A percentile compares a stretch with the other conserved stretches of the same genome.
phyloP scores from a whole-genome alignment of 768 basidiomycete genomes.

The Xerocomellus dryophilus region DNA sequence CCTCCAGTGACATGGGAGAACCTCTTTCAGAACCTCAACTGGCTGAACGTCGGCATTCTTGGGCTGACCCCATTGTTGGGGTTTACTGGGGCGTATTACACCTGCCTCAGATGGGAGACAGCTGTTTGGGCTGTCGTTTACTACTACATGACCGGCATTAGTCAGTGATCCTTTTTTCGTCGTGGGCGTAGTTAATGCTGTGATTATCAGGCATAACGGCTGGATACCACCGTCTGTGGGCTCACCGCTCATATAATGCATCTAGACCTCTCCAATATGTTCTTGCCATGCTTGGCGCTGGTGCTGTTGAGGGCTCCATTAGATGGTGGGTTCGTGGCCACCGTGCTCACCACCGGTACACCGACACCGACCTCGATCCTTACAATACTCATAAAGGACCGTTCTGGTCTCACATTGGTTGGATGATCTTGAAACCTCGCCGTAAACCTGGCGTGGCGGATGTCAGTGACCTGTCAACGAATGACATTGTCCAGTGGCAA shows the following conservation, averaged over 20 bases:
- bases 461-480: constrained; percentile 75
- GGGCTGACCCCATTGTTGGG: constrained; percentile 72
- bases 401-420: constrained; percentile 78
- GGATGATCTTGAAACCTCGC: constrained; percentile 91
- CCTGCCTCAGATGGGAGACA: constrained; percentile 70
- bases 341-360: constrained; percentile 92
- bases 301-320: constrained; percentile 91
- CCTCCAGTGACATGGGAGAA: constrained; percentile 67
- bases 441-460: constrained; percentile 83
- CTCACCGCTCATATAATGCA: constrained; percentile 94
- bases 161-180: constrained; percentile 45
- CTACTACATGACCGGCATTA: constrained; percentile 81
- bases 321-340: constrained; percentile 97
- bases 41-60: constrained; percentile 72
- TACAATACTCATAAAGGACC: constrained; percentile 88
- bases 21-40: constrained; percentile 62
- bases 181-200: constrained; percentile 30
- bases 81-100: constrained; percentile 66
- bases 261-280: constrained; percentile 79
- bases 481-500: constrained; percentile 78
- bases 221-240: constrained; percentile 97
- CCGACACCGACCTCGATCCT: constrained; percentile 91
- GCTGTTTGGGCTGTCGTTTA: constrained; percentile 62
- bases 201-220: constrained; percentile 74
- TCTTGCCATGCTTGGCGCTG: constrained; percentile 79